A percentile compares a stretch with the other conserved stretches of the same genome.
These are phyloP conservation scores for Saturnispora silvae DNA, from an alignment of 805 yeast species.

Conservation along the genomic window DNA sequence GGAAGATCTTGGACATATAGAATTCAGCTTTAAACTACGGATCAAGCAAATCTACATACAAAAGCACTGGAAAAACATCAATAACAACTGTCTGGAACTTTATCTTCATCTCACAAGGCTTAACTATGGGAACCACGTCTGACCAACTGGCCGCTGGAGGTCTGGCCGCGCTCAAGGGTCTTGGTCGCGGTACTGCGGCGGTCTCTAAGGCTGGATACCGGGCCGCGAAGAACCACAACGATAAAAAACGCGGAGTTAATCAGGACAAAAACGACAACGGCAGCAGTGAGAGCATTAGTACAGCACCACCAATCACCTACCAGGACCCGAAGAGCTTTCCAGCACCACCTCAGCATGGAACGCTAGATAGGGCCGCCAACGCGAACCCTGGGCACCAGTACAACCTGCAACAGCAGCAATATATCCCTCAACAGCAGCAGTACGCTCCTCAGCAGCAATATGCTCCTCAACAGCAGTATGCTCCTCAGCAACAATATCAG, in stretches of 20 bases:
- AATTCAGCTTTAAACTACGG: neutral
- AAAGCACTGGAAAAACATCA: no score
- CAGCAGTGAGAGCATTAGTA: neutral
- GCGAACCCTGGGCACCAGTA: conserved; percentile 13
- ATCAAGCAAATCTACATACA: no score
- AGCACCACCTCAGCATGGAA: conserved; percentile 14
- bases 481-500: neutral
- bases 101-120: no score
- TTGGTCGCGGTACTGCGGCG: conserved; percentile 40
- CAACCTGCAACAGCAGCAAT: neutral
- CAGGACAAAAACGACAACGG: conserved; percentile 6
- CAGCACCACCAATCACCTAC: conserved; percentile 9
- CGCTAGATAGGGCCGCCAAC: conserved; percentile 7
- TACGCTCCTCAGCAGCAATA: neutral
- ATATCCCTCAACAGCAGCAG: conserved; percentile 1
- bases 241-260: conserved; percentile 17
- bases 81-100: no score
- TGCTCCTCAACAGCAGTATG: neutral
- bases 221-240: conserved; percentile 35
- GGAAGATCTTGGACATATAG: conserved; percentile 23
- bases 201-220: conserved; percentile 35
- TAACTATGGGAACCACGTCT: no score
- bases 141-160: conserved; percentile 27
- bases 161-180: conserved; percentile 36
- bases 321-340: conserved; percentile 16